Evolutionary conservation across 2,329 filamentous ascomycete genomes (phyloP), one percentile per base, ranked within the genome.

Genomic region (Sporothrix variecibatus): DNA sequence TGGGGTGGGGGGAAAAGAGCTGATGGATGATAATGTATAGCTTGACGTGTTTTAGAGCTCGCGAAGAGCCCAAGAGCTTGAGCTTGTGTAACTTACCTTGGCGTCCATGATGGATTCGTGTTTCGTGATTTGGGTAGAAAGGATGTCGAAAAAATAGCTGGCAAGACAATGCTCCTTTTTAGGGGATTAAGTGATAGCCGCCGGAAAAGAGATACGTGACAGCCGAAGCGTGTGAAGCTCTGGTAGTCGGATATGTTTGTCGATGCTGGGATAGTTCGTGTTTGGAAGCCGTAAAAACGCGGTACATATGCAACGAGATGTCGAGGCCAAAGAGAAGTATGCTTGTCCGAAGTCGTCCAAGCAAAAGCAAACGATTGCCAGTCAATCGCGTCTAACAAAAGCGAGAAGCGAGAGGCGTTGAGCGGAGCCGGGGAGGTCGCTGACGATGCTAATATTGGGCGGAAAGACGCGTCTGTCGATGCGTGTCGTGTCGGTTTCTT

Each of bases 61-160:
- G 4, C 2, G 17, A 4, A 26, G 23, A 15, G 23, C 23, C 20
- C 11, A 23, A 60, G 4, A 60, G 56, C 43, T 20, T 49, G 4
- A 60, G 56, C 43, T 49, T 49, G 43, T 49, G 43, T 43, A 12
- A 46, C 62, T 26, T 26, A 75, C 73, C 64, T 75, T 75, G 53
- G 71, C 70, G 53, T 72, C 70, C 70, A 72, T 72, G 17, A 43
- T 53, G 17, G n/a, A 71, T 38, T 11, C 15, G 17, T 49, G 38
- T 43, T 64, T 69, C 7, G 65, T 56, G 65, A 15, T 51, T 23
- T 15, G 62, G 26, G 40, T 62, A 72, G 56, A 58, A 49, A 51
- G 20, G 15, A 60, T 71, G 38, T 31, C 46, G 53, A 60, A 71
- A 60, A 34, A 49, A 71, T 71, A 71, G 69, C 53, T 31, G 53